A percentile compares a stretch with the other conserved stretches of the same genome.
phyloP scores from a whole-genome alignment of 495 filamentous ascomycete species.

The Endocarpon pusillum region DNA sequence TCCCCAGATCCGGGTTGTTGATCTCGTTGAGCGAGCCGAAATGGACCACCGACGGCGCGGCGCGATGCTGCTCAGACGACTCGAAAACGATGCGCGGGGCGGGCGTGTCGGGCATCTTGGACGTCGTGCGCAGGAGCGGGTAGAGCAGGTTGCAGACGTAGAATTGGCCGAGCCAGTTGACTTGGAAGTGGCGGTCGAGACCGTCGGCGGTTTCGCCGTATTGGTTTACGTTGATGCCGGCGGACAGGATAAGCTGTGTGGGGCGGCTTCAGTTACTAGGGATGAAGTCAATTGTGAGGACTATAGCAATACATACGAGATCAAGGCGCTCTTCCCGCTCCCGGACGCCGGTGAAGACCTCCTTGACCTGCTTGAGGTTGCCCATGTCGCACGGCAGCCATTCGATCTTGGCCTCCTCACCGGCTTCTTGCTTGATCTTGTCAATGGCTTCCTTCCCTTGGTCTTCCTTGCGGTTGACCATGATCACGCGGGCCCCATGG shows the following conservation, averaged over 20 bases:
- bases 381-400: slow-evolving; percentile 28
- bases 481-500: slow-evolving; percentile 31
- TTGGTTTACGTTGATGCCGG: slow-evolving; percentile 31
- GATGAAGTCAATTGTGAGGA: not conserved
- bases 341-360: slow-evolving; percentile 19
- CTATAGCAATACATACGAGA: slow-evolving; percentile 9
- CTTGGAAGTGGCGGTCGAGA: slow-evolving; percentile 32
- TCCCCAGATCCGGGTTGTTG: slow-evolving; percentile 36
- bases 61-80: slow-evolving; percentile 39
- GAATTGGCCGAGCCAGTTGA: slow-evolving; percentile 33
- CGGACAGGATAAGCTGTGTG: slow-evolving; percentile 26
- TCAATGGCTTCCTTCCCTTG: slow-evolving; percentile 8
- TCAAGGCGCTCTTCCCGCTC: slow-evolving; percentile 21
- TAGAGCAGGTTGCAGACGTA: slow-evolving; percentile 25
- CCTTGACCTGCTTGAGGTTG: slow-evolving; percentile 19
- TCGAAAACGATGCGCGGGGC: slow-evolving; percentile 36
- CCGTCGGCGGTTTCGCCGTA: slow-evolving; percentile 23
- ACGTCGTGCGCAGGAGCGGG: slow-evolving; percentile 24
- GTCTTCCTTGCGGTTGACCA: slow-evolving; percentile 23
- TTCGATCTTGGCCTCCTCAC: slow-evolving; percentile 22
- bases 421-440: slow-evolving; percentile 20
- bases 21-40: slow-evolving; percentile 44
- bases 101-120: slow-evolving; percentile 11
- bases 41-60: slow-evolving; percentile 31
- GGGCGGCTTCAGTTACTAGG: slow-evolving; percentile 2